These are phyloP conservation scores for Agaricus blazei DNA, from an alignment of 768 basidiomycete genomes.

Conservation along the genomic window DNA sequence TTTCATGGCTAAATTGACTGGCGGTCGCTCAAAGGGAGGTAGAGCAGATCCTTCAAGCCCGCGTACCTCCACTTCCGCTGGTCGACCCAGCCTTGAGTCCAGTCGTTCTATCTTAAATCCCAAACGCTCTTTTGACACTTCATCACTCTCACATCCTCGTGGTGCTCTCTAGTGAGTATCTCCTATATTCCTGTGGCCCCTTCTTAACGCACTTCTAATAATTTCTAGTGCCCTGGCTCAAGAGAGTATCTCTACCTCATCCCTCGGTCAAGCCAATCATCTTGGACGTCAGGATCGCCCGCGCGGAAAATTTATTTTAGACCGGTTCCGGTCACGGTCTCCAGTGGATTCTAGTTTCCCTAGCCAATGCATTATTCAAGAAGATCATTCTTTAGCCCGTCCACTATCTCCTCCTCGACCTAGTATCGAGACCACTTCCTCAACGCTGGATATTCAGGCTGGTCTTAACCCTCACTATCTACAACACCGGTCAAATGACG, in stretches of 20 bases:
- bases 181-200: conserved; percentile 6
- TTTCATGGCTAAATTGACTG: conserved; percentile 18
- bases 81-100: conserved; percentile 66
- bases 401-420: conserved; percentile 15
- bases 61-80: conserved; percentile 28
- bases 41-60: conserved; percentile 42
- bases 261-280: conserved; percentile 34
- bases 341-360: conserved; percentile 26
- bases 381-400: conserved; percentile 18
- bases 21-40: conserved; percentile 26
- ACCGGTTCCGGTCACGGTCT: conserved; percentile 30
- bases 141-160: conserved; percentile 43
- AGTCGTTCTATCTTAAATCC: conserved; percentile 42
- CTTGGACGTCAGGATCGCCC: conserved; percentile 26
- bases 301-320: conserved; percentile 39
- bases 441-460: conserved; percentile 6
- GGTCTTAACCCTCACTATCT: conserved; percentile 10
- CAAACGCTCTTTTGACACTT: conserved; percentile 57
- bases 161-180: conserved; percentile 56
- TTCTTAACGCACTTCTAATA: conserved; percentile 4
- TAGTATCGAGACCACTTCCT: conserved; percentile 7
- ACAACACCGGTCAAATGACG: conserved; percentile 21
- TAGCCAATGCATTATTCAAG: conserved; percentile 21
- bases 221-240: conserved; percentile 50
- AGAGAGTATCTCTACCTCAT: conserved; percentile 54